Conservation (phyloP, 495 filamentous ascomycete species). For the Aspergillus cristatus region DNA sequence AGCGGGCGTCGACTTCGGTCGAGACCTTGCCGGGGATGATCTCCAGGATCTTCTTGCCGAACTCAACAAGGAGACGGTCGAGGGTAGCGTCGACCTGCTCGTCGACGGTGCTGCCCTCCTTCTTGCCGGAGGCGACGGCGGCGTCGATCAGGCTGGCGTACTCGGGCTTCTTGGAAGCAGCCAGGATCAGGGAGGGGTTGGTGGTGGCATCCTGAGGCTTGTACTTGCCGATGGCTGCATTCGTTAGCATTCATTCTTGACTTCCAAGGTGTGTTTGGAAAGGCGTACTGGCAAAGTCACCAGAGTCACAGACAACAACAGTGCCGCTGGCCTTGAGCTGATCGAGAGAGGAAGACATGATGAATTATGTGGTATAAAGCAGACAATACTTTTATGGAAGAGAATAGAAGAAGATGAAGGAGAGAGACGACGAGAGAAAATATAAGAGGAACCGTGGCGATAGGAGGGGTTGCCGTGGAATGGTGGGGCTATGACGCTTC, state of each 20-base stretch:
- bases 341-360: conserved; percentile 81
- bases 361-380: conserved; percentile 19
- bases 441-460: conserved; percentile 5
- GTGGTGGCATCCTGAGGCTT: conserved; percentile 99
- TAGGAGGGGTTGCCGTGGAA: conserved; percentile 12
- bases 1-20: conserved; percentile 93
- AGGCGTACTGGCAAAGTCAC: conserved; percentile 68
- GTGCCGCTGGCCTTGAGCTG: conserved; percentile 96
- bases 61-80: conserved; percentile 92
- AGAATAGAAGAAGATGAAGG: conserved; percentile 10
- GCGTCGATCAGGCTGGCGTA: conserved; percentile 88
- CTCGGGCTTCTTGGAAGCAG: conserved; percentile 94
- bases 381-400: background rate
- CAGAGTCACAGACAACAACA: conserved; percentile 93
- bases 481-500: conserved; percentile 32
- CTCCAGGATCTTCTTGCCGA: conserved; percentile 93
- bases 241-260: conserved; percentile 27
- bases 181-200: conserved; percentile 96
- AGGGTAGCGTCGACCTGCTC: conserved; percentile 73
- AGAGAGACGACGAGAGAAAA: conserved; percentile 9
- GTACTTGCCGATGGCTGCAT: conserved; percentile 94
- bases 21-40: conserved; percentile 98
- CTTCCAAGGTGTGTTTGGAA: conserved; percentile 3
- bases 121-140: conserved; percentile 79
- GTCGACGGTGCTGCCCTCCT: conserved; percentile 53